phyloP scores from a whole-genome alignment of 768 basidiomycete genomes.

The Suillus subaureus region DNA sequence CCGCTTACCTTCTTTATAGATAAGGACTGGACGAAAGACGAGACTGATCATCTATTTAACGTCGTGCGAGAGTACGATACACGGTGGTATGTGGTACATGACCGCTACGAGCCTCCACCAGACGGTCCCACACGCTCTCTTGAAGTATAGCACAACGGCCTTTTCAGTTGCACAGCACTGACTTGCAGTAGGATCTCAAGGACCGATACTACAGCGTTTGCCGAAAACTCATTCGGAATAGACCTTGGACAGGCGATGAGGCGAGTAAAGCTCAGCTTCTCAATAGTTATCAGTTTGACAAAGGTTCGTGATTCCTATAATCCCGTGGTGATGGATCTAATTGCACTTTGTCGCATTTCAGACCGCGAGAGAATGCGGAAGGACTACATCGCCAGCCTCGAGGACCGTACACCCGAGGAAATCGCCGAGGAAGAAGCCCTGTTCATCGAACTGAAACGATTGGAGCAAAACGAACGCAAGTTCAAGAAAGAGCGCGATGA shows the following conservation, averaged over 20 bases:
- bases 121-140: slow-evolving; percentile 56
- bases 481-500: slow-evolving; percentile 91
- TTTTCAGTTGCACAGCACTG: background rate
- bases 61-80: slow-evolving; percentile 81
- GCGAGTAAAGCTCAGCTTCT: slow-evolving; percentile 65
- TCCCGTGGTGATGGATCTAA: background rate
- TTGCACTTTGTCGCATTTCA: slow-evolving; percentile 29
- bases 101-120: slow-evolving; percentile 80
- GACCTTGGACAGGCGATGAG: slow-evolving; percentile 87
- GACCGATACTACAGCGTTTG: slow-evolving; percentile 93
- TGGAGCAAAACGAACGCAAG: slow-evolving; percentile 88
- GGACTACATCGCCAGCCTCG: slow-evolving; percentile 83
- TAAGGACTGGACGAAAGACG: slow-evolving; percentile 86
- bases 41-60: slow-evolving; percentile 90
- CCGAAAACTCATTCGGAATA: slow-evolving; percentile 80
- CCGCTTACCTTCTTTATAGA: slow-evolving; percentile 43
- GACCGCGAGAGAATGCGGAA: slow-evolving; percentile 89
- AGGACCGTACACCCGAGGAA: slow-evolving; percentile 85
- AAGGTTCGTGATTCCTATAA: slow-evolving; percentile 52
- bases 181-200: slow-evolving; percentile 74
- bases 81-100: slow-evolving; percentile 87
- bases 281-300: slow-evolving; percentile 82
- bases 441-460: slow-evolving; percentile 90
- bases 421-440: slow-evolving; percentile 95
- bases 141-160: slow-evolving; percentile 53